phyloP scores from a whole-genome alignment of 495 filamentous ascomycete species.

The Lindgomyces ingoldianus region DNA sequence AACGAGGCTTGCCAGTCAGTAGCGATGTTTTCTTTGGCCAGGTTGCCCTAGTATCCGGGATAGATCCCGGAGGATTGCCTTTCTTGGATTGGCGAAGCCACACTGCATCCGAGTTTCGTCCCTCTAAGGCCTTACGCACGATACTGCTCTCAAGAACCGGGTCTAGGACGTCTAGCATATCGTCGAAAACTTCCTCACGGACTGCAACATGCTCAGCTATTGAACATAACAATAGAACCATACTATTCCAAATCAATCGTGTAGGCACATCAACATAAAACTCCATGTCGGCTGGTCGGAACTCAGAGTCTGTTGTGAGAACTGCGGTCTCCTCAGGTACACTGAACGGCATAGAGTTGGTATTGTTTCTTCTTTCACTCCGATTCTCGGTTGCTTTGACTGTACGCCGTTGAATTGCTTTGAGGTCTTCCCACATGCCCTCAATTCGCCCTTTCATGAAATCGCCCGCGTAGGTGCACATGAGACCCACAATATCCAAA shows the following conservation, averaged over 20 bases:
- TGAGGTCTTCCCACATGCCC: constrained; percentile 64
- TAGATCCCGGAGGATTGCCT: background rate
- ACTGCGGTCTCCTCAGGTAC: background rate
- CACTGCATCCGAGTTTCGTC: constrained; percentile 67
- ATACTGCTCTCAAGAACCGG: constrained; percentile 54
- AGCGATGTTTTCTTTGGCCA: background rate
- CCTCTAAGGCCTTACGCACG: constrained; percentile 57
- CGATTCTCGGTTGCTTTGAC: background rate
- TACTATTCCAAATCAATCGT: constrained; percentile 60
- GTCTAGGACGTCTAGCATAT: constrained; percentile 61
- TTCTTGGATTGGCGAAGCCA: constrained; percentile 55
- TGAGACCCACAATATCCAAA: constrained; percentile 60
- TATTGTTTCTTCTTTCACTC: background rate
- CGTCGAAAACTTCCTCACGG: constrained; percentile 66
- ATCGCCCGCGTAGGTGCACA: constrained; percentile 70
- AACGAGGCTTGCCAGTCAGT: background rate
- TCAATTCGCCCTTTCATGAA: constrained; percentile 74
- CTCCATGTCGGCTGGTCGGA: constrained; percentile 1
- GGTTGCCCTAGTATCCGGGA: background rate
- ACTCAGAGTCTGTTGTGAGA: constrained; percentile 1
- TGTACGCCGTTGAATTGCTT: constrained; percentile 9
- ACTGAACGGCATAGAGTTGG: background rate
- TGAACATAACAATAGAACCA: constrained; percentile 54
- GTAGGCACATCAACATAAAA: constrained; percentile 54
- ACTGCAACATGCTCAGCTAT: constrained; percentile 60